Conservation (phyloP, 148 eudicot species). For the Heliamphora exappendiculata region DNA sequence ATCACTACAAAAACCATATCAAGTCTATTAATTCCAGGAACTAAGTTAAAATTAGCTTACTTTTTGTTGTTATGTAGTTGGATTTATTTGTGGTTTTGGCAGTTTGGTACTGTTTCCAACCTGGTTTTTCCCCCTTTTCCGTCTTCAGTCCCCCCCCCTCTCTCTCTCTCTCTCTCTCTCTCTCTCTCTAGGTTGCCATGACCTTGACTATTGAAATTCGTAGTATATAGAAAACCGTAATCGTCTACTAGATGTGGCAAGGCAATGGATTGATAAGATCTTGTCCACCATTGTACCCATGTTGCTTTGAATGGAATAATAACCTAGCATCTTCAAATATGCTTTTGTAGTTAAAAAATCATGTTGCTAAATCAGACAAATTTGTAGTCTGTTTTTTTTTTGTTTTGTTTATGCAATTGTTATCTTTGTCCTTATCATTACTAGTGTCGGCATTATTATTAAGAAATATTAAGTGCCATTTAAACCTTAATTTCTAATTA, state of each 20-base stretch:
- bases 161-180: no score
- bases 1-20: no score
- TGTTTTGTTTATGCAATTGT: background rate
- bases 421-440: background rate
- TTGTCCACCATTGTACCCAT: no score
- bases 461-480: background rate
- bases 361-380: background rate
- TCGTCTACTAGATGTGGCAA: background rate
- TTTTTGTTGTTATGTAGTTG: no score
- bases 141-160: no score
- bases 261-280: background rate
- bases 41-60: background rate
- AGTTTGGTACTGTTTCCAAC: no score
- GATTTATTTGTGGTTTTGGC: no score
- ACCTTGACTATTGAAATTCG: no score
- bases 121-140: no score
- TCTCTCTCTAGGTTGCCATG: background rate
- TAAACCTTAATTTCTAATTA: background rate
- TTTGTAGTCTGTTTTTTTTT: background rate
- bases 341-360: background rate
- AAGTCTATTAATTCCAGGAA: background rate
- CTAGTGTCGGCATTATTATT: background rate
- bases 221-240: no score
- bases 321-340: constrained; percentile 2
- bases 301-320: background rate